Evolutionary conservation across 2,329 filamentous ascomycete species (phyloP).

Genomic region (Colletotrichum camelliae): DNA sequence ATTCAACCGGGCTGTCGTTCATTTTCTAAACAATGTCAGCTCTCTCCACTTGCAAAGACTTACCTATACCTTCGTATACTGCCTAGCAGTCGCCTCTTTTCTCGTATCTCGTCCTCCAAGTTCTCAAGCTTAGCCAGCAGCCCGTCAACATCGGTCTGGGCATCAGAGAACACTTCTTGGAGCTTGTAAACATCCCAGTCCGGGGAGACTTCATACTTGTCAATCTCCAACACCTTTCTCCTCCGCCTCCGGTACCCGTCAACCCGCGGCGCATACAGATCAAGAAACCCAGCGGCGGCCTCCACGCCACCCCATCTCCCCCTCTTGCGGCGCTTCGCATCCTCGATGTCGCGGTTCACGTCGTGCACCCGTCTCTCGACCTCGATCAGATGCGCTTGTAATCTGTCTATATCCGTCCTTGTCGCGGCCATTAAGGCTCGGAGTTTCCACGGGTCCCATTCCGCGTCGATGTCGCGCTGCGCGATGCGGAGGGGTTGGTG

Average conservation of each 20-base stretch:
- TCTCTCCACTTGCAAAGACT: not conserved
- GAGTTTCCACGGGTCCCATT: conserved; percentile 34
- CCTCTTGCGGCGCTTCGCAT: conserved; percentile 38
- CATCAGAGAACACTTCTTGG: not conserved
- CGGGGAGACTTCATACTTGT: not conserved
- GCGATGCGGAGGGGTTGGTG: conserved; percentile 37
- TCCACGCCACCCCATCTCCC: not conserved
- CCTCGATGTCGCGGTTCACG: conserved; percentile 57
- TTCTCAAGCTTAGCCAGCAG: not conserved
- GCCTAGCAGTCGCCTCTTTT: not conserved
- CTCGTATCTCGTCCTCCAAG: not conserved
- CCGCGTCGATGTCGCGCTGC: conserved; percentile 51
- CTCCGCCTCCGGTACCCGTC: conserved; percentile 70
- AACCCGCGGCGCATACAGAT: conserved; percentile 63
- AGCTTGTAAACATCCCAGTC: not conserved
- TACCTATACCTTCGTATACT: not conserved
- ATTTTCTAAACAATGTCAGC: not conserved
- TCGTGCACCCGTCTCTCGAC: conserved; percentile 38
- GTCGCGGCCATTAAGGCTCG: conserved; percentile 32
- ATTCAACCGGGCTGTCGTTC: not conserved
- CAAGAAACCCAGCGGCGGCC: not conserved
- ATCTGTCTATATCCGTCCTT: conserved; percentile 72
- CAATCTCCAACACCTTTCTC: conserved; percentile 45
- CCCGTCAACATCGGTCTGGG: not conserved
- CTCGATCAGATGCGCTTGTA: conserved; percentile 78